These are phyloP conservation scores for Globisporangium abappressorium DNA, from an alignment of 352 stramenopile genomes.

Conservation along the genomic window DNA sequence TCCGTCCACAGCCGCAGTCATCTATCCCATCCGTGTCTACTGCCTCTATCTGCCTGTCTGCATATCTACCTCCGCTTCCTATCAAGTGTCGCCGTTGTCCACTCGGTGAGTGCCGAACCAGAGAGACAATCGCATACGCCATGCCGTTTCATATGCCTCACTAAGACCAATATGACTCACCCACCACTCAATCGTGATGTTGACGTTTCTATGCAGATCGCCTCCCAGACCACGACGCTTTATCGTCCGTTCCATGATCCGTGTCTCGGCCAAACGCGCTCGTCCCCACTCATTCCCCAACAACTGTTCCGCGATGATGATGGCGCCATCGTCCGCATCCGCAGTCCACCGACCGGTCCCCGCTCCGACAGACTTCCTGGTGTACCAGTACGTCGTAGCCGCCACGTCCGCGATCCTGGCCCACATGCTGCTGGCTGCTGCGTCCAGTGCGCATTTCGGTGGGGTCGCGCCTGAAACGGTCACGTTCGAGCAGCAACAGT, in stretches of 20 bases:
- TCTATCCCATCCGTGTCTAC: neutral
- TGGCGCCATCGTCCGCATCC: neutral
- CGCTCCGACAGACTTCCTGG: neutral
- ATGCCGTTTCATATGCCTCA: neutral
- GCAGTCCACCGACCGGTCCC: neutral
- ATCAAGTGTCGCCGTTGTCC: neutral
- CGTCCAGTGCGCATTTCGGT: slow-evolving; percentile 7
- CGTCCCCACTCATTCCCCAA: slow-evolving; percentile 3
- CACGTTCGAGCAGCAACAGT: neutral
- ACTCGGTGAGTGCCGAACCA: neutral
- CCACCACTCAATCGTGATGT: neutral
- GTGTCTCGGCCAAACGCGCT: slow-evolving; percentile 11
- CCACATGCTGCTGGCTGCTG: slow-evolving; percentile 7
- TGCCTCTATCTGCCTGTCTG: slow-evolving; percentile 1
- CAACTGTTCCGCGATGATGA: neutral
- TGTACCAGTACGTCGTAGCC: slow-evolving; percentile 6
- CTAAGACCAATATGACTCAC: neutral
- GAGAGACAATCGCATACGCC: neutral
- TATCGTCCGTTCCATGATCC: slow-evolving; percentile 5
- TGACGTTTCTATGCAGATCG: slow-evolving; percentile 1
- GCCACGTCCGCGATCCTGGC: slow-evolving; percentile 9
- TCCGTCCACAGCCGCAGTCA: neutral
- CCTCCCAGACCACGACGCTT: neutral
- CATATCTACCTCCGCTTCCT: slow-evolving; percentile 4
- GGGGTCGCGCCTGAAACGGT: neutral